Conservation (phyloP, 495 filamentous ascomycete genomes). For the Aspergillus leporis region DNA sequence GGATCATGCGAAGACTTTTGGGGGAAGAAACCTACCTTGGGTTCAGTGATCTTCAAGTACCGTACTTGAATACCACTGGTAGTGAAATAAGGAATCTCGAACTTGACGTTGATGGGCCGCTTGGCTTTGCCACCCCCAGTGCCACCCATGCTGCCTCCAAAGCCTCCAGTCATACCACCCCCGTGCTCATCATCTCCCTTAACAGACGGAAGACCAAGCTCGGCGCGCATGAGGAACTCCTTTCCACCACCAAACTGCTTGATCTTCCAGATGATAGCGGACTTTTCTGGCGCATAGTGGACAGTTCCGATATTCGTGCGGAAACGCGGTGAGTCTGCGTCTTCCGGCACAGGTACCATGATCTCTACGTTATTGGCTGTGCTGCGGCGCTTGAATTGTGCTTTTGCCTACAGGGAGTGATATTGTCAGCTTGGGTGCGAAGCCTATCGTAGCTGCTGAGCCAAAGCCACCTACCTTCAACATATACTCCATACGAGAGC, state of each 20-base stretch:
- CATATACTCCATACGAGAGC: constrained; percentile 96
- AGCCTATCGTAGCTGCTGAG: neutral
- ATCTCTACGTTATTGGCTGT: constrained; percentile 99
- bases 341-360: constrained; percentile 93
- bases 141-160: constrained; percentile 90
- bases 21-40: constrained; percentile 69
- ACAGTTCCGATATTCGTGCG: constrained; percentile 96
- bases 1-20: neutral
- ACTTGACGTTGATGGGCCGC: constrained; percentile 96
- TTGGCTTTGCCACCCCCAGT: constrained; percentile 78
- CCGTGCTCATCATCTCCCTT: constrained; percentile 95
- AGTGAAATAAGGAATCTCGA: constrained; percentile 99
- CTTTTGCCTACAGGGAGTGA: constrained; percentile 62
- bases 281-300: constrained; percentile 98
- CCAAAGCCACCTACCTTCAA: constrained; percentile 63
- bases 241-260: constrained; percentile 99
- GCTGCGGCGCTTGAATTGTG: constrained; percentile 96
- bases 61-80: constrained; percentile 97
- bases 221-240: constrained; percentile 99
- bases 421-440: constrained; percentile 6
- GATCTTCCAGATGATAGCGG: constrained; percentile 99
- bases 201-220: constrained; percentile 90
- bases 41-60: constrained; percentile 99
- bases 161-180: constrained; percentile 94
- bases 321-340: constrained; percentile 95